These are phyloP conservation scores for Orbilia blumenaviensis DNA, from an alignment of 2,329 filamentous ascomycete genomes.

Conservation along the genomic window DNA sequence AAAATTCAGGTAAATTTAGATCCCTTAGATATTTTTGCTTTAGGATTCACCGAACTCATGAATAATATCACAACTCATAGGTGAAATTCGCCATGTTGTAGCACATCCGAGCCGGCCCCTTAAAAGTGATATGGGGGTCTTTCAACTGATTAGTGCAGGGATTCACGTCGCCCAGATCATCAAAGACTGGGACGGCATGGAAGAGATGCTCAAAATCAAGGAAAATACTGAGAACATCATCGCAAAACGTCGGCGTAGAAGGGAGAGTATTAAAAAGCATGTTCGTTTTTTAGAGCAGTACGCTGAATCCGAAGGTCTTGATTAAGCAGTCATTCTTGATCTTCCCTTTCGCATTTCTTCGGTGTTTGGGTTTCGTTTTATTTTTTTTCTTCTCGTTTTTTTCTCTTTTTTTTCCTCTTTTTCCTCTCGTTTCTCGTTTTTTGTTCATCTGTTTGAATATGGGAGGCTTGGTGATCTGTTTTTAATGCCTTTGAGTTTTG, in stretches of 20 bases:
- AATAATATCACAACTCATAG: constrained; percentile 35
- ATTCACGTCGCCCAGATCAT: constrained; percentile 53
- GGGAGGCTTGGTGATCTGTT: constrained; percentile 19
- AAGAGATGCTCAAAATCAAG: constrained; percentile 53
- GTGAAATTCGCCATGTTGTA: constrained; percentile 51
- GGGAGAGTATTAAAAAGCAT: constrained; percentile 53
- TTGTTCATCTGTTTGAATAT: no score
- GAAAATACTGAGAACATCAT: constrained; percentile 51
- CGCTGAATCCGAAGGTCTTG: constrained; percentile 48
- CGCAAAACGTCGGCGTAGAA: constrained; percentile 46
- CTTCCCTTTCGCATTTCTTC: constrained; percentile 9
- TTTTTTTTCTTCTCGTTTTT: no score
- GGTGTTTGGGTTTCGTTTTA: constrained; percentile 19
- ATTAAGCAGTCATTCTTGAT: constrained; percentile 24
- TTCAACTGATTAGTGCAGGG: constrained; percentile 51
- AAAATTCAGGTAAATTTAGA: constrained; percentile 36
- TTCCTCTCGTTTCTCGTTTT: constrained; percentile 2
- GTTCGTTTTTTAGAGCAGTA: constrained; percentile 54
- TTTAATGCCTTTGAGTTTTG: constrained; percentile 6
- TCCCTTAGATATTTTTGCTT: no score
- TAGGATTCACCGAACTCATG: background rate
- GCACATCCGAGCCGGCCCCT: constrained; percentile 49
- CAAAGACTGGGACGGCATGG: constrained; percentile 53
- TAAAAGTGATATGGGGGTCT: constrained; percentile 53
- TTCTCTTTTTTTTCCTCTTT: no score